These are phyloP conservation scores for Podospora comata DNA, from an alignment of 495 filamentous ascomycete genomes.

Conservation along the genomic window DNA sequence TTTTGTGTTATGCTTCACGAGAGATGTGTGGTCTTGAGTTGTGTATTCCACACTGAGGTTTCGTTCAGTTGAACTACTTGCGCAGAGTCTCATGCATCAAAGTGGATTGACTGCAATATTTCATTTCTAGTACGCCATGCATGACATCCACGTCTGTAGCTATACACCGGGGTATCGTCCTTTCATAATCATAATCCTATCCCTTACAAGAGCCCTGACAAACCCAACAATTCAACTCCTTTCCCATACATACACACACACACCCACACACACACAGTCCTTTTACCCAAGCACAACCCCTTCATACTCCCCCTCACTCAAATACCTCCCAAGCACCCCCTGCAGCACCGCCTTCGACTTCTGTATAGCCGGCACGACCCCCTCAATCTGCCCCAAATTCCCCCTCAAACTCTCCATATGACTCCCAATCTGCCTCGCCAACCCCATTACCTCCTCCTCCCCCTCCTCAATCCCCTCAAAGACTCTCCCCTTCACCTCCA, in stretches of 20 bases:
- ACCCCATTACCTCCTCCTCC: constrained; percentile 33
- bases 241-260: not conserved
- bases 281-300: constrained; percentile 40
- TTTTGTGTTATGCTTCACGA: not conserved
- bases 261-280: not conserved
- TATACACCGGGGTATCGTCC: constrained; percentile 18
- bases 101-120: not conserved
- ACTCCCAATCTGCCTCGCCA: constrained; percentile 43
- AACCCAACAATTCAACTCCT: not conserved
- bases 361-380: constrained; percentile 41
- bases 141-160: constrained; percentile 4
- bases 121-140: constrained; percentile 2
- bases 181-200: not conserved
- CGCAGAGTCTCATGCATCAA: not conserved
- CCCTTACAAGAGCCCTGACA: constrained; percentile 1
- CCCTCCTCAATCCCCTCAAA: not conserved
- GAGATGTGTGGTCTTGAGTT: no score
- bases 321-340: constrained; percentile 41
- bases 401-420: constrained; percentile 57
- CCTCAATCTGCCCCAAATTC: constrained; percentile 53
- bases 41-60: no score
- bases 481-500: constrained; percentile 33
- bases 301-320: constrained; percentile 45
- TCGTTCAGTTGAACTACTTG: no score
- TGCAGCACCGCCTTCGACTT: constrained; percentile 43